Percentiles rank a stretch among this genome's conserved stretches.
phyloP scores from a whole-genome alignment of 1,284 basidiomycete species.

The Rhodotorula sp. region DNA sequence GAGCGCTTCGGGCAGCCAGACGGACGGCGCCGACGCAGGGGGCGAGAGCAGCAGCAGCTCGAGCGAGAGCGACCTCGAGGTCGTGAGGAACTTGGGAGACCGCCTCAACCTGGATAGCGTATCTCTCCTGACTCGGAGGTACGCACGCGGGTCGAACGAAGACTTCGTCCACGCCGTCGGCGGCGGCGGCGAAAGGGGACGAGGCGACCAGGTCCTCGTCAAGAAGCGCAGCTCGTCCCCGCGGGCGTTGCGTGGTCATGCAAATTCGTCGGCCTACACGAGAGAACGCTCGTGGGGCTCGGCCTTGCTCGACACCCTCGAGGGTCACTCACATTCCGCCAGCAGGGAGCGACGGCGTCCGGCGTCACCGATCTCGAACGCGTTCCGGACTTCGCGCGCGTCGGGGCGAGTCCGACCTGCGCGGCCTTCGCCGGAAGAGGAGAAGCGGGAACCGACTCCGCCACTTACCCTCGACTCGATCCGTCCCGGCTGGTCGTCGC shows the following conservation, averaged over 20 bases:
- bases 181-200: slow-evolving; percentile 23
- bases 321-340: slow-evolving; percentile 5
- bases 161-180: neutral
- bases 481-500: slow-evolving; percentile 24
- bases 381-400: neutral
- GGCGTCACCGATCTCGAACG: slow-evolving; percentile 9
- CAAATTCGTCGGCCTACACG: neutral
- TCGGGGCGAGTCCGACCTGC: slow-evolving; percentile 1
- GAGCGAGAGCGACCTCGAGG: slow-evolving; percentile 14
- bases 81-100: slow-evolving; percentile 2
- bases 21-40: slow-evolving; percentile 19
- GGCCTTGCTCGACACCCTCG: slow-evolving; percentile 32
- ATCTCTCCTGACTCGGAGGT: neutral
- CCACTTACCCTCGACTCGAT: slow-evolving; percentile 39
- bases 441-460: slow-evolving; percentile 21
- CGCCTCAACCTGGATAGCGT: neutral
- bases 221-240: slow-evolving; percentile 24
- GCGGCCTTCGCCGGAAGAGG: neutral
- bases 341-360: slow-evolving; percentile 13
- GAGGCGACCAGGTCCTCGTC: slow-evolving; percentile 36
- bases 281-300: slow-evolving; percentile 26
- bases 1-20: slow-evolving; percentile 28
- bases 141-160: neutral
- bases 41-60: slow-evolving; percentile 19
- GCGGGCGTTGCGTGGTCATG: neutral